phyloP scores from a whole-genome alignment of 2,329 filamentous ascomycete species.

The Sclerotinia nivalis region DNA sequence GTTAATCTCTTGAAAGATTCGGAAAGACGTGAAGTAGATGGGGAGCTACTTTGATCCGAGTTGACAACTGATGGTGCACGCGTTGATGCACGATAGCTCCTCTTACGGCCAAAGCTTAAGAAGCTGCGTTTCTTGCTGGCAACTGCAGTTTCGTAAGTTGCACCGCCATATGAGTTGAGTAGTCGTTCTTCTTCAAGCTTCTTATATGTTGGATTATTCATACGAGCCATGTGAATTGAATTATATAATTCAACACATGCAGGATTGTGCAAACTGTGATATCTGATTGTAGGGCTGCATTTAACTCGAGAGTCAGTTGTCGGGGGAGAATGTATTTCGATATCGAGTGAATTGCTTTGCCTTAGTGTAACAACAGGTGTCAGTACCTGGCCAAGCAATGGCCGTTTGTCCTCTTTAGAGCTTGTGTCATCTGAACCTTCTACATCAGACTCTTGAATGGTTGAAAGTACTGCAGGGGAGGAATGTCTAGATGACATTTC shows the following conservation, averaged over 20 bases:
- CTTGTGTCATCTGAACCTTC: slow-evolving; percentile 29
- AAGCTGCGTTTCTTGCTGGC: slow-evolving; percentile 49
- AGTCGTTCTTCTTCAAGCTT: slow-evolving; percentile 64
- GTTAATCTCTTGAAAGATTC: slow-evolving; percentile 69
- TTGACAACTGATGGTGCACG: slow-evolving; percentile 55
- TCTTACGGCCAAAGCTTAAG: slow-evolving; percentile 47
- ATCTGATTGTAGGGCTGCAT: slow-evolving; percentile 66
- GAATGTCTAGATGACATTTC: slow-evolving; percentile 44
- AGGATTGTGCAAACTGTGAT: slow-evolving; percentile 73
- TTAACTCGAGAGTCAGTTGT: slow-evolving; percentile 70
- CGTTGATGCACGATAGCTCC: slow-evolving; percentile 58
- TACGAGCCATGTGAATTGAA: slow-evolving; percentile 82
- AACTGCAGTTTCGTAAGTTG: slow-evolving; percentile 46
- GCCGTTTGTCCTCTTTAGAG: slow-evolving; percentile 42
- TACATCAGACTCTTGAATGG: slow-evolving; percentile 22
- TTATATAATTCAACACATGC: slow-evolving; percentile 83
- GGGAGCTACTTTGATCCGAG: slow-evolving; percentile 74
- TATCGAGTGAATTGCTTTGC: slow-evolving; percentile 87
- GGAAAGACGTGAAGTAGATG: slow-evolving; percentile 71
- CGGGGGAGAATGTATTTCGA: slow-evolving; percentile 88
- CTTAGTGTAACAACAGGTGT: slow-evolving; percentile 89
- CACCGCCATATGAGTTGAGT: slow-evolving; percentile 68
- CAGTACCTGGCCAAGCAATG: slow-evolving; percentile 73
- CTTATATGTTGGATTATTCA: slow-evolving; percentile 89
- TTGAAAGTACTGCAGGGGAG: slow-evolving; percentile 12